Percentiles rank a stretch among this genome's conserved stretches.
phyloP scores from a whole-genome alignment of 2,329 filamentous ascomycete species.

The Bipolaris oryzae region DNA sequence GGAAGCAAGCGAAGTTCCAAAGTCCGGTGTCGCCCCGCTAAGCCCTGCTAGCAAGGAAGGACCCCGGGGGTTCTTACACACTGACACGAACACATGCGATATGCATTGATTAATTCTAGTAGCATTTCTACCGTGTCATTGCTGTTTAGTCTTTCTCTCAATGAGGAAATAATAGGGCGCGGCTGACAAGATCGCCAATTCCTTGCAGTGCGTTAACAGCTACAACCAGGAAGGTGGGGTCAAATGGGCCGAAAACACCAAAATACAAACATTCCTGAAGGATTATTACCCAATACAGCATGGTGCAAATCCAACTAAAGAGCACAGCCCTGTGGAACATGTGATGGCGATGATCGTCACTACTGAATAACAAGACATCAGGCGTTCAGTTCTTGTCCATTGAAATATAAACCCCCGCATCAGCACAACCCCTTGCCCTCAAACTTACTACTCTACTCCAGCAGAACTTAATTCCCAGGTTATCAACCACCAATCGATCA shows the following conservation, averaged over 20 bases:
- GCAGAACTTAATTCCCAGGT: neutral
- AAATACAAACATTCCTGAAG: neutral
- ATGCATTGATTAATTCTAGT: neutral
- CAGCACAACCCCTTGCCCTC: neutral
- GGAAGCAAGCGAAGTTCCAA: slow-evolving; percentile 17
- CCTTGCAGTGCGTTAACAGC: neutral
- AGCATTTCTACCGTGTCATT: neutral
- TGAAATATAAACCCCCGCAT: neutral
- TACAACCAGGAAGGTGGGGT: neutral
- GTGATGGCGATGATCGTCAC: neutral
- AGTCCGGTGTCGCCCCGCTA: slow-evolving; percentile 14
- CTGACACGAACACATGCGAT: neutral
- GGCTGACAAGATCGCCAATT: neutral
- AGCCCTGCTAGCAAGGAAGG: slow-evolving; percentile 2
- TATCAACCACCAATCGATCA: neutral
- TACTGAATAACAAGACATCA: neutral
- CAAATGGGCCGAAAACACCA: neutral
- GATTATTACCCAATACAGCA: neutral
- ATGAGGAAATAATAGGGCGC: too few relatives aligned
- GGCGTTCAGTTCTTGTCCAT: neutral
- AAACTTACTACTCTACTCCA: neutral
- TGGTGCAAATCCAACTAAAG: neutral
- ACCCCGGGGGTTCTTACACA: neutral
- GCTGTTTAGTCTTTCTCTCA: neutral
- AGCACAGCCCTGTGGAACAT: neutral